Evolutionary conservation across 441 rosid genomes (phyloP).

Genomic region (Euphorbia corollata): DNA sequence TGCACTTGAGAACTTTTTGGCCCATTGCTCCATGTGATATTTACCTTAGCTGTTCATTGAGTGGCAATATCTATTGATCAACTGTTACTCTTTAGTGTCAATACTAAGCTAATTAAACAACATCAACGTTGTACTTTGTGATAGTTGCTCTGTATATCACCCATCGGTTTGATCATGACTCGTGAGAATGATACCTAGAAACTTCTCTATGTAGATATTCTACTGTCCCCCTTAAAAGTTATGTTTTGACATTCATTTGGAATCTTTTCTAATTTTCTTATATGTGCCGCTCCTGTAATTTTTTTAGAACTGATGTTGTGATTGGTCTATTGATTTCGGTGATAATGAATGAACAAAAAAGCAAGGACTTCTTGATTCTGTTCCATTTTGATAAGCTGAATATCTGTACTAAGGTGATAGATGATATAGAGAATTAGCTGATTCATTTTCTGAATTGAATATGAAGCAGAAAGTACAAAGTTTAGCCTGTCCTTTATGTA

Average conservation of each 20-base stretch:
- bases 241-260: not conserved
- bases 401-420: not conserved
- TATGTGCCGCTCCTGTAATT: not conserved
- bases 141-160: not conserved
- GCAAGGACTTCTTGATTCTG: not conserved
- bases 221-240: not conserved
- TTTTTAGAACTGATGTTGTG: not conserved
- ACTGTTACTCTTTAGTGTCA: not conserved
- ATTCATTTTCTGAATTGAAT: not conserved
- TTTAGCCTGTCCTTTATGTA: not conserved
- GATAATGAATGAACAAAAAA: conserved; percentile 1
- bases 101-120: not conserved
- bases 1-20: not conserved
- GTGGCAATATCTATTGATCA: not conserved
- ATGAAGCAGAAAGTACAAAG: not conserved
- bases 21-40: not conserved
- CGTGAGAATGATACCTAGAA: not conserved
- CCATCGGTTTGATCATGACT: not conserved
- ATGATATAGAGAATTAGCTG: not conserved
- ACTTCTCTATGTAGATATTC: not conserved
- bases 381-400: not conserved
- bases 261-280: no score
- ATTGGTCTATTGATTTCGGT: not conserved
- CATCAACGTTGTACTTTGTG: not conserved
- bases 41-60: not conserved